Base-by-base conservation (phyloP, 345 rosid species). In the Camelina sativa region DNA sequence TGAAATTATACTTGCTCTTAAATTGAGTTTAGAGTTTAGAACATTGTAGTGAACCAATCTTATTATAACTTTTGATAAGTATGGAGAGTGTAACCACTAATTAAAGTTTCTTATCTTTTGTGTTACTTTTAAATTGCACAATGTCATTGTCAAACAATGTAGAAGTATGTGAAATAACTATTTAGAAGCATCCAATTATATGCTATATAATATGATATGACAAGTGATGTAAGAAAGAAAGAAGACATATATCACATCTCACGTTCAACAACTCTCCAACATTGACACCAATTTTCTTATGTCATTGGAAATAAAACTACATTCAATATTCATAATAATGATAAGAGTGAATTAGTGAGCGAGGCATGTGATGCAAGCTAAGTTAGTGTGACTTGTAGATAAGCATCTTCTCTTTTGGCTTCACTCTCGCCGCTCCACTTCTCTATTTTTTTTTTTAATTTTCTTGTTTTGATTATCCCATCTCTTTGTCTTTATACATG, bases 301-400 rank as follows among this genome's bases (percentile, higher is more conserved):
- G 80, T 71, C 72, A 71, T 30, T 2, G 3, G 19, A 64, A 20
- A 58, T 30, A 65, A 77, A 48, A 41, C 8, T n/a, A 50, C 47
- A 64, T 58, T 65, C 62, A 59, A 51, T 41, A 72, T 58, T 72
- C 54, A 59, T 51, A 66, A 66, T 65, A 66, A 58, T 54, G 51
- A 41, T n/a, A 40, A 59, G 48, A 65, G 17, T 41, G 35, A 71
- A 46, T 71, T 57, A 77, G 64, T 52, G 58, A 72, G 43, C 1
- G 52, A 51, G 51, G 77, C 81, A 78, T 78, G 81, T 78, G 81
- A 78, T 66, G 77, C 77, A 72, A 71, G 80, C 76, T 65, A 71
- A 71, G 72, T 71, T 60, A 57, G 73, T 72, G 77, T 72, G 73
- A 72, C 77, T 72, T 78, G 69, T 78, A 69, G 73, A 78, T 78